Percentiles rank a stretch among this genome's conserved stretches.
phyloP scores from a whole-genome alignment of 2,329 filamentous ascomycete species.

The Alternaria incomplexa region DNA sequence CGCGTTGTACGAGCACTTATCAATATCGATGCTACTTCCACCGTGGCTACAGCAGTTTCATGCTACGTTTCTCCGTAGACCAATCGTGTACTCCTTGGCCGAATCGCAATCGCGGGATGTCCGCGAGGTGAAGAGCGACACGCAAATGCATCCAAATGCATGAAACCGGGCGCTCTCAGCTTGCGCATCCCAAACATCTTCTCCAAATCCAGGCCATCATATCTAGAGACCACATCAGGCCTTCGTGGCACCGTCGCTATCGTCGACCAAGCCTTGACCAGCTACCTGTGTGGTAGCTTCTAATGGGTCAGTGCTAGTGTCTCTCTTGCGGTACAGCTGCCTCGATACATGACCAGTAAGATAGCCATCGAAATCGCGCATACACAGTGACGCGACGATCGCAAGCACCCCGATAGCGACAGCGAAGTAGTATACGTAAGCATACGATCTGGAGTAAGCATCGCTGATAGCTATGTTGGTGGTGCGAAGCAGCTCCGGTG shows the following conservation, averaged over 20 bases:
- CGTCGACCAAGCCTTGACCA: background rate
- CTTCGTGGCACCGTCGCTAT: background rate
- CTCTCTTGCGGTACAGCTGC: background rate
- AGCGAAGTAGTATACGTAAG: background rate
- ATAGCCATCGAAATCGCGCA: background rate
- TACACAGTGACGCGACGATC: background rate
- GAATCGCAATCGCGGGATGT: background rate
- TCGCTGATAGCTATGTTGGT: background rate
- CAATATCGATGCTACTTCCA: background rate
- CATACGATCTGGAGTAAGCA: background rate
- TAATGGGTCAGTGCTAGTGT: background rate
- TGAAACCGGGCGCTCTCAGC: background rate
- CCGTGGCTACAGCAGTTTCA: background rate
- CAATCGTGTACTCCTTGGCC: background rate
- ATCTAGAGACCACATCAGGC: background rate
- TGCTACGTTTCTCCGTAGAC: background rate
- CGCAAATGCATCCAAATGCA: background rate
- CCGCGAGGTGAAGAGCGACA: background rate
- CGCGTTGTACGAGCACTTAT: background rate
- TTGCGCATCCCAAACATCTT: background rate
- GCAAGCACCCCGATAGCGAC: background rate
- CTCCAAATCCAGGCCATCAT: background rate
- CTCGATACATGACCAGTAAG: background rate
- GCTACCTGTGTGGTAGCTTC: background rate
- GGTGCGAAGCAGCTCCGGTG: background rate